Percentiles rank a stretch among this genome's conserved stretches.
These are phyloP conservation scores for Penicillium frequentans DNA, from an alignment of 2,329 filamentous ascomycete species.

Conservation along the genomic window DNA sequence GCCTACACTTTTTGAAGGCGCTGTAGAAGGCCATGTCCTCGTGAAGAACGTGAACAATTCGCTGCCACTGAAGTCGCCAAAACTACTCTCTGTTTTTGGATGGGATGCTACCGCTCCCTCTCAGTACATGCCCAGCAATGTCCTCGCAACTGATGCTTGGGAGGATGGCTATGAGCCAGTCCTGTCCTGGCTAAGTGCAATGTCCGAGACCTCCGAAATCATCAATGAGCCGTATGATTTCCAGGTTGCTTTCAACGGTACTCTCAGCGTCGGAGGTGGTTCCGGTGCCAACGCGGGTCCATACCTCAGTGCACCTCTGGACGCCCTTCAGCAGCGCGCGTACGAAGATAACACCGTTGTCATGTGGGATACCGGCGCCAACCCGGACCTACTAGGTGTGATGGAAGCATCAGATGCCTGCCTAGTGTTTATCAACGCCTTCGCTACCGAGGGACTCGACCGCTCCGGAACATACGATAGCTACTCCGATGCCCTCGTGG, in stretches of 20 bases:
- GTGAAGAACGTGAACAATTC: conserved; percentile 53
- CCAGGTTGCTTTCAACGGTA: conserved; percentile 48
- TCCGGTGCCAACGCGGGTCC: conserved; percentile 52
- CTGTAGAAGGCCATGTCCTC: conserved; percentile 58
- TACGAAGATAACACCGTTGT: conserved; percentile 58
- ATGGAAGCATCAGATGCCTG: conserved; percentile 20
- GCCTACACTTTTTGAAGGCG: conserved; percentile 47
- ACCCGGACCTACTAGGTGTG: conserved; percentile 35
- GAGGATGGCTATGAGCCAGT: conserved; percentile 9
- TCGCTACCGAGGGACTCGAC: conserved; percentile 17
- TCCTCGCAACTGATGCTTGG: conserved; percentile 11
- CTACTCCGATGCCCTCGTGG: conserved; percentile 44
- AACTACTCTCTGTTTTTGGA: conserved; percentile 55
- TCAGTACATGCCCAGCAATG: conserved; percentile 27
- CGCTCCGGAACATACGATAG: conserved; percentile 19
- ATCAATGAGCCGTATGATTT: conserved; percentile 21
- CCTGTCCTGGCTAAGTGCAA: conserved; percentile 1
- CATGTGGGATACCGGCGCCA: conserved; percentile 55
- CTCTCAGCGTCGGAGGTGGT: conserved; percentile 49
- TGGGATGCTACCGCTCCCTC: conserved; percentile 51
- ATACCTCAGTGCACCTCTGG: conserved; percentile 54
- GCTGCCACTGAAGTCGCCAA: conserved; percentile 45
- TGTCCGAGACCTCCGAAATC: conserved; percentile 21
- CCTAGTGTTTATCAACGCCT: conserved; percentile 27
- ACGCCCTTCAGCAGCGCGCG: conserved; percentile 55